phyloP scores from a whole-genome alignment of 495 filamentous ascomycete genomes.

The Penicillium paradoxum region DNA sequence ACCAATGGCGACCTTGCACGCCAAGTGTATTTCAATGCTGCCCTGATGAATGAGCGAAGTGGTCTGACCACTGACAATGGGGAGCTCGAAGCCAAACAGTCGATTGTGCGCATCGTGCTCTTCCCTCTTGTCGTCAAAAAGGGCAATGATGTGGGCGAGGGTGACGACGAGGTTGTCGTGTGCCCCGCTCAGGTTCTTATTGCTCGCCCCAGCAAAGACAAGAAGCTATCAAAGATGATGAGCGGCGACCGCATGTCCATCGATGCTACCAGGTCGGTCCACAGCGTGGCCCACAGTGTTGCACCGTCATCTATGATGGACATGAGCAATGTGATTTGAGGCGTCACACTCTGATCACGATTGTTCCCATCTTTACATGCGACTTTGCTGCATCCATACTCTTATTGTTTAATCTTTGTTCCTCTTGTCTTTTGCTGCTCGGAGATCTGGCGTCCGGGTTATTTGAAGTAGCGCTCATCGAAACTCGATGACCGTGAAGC shows the following conservation, averaged over 20 bases:
- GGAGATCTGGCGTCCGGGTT: slow-evolving; percentile 13
- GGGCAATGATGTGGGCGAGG: slow-evolving; percentile 78
- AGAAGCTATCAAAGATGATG: slow-evolving; percentile 35
- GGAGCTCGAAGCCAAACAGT: slow-evolving; percentile 66
- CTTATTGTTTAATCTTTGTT: slow-evolving; percentile 8
- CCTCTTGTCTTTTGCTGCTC: slow-evolving; percentile 2
- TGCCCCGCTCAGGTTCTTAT: slow-evolving; percentile 90
- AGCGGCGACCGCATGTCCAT: slow-evolving; percentile 46
- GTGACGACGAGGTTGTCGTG: slow-evolving; percentile 88
- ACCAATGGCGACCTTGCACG: slow-evolving; percentile 80
- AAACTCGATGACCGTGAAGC: slow-evolving; percentile 5
- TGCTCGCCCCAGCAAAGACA: slow-evolving; percentile 42
- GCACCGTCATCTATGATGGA: slow-evolving; percentile 44
- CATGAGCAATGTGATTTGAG: slow-evolving; percentile 49
- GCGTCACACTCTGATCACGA: slow-evolving; percentile 36
- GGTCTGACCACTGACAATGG: slow-evolving; percentile 64
- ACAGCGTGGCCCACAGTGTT: slow-evolving; percentile 40
- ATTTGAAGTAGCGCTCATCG: slow-evolving; percentile 7
- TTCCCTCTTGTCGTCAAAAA: slow-evolving; percentile 95
- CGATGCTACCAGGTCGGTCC: slow-evolving; percentile 36
- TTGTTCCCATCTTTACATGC: slow-evolving; percentile 10
- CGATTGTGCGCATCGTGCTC: slow-evolving; percentile 80
- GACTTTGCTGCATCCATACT: slow-evolving; percentile 5
- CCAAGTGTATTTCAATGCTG: slow-evolving; percentile 80
- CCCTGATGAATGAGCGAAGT: slow-evolving; percentile 87